Evolutionary conservation across 176 grass and related monocot species (phyloP), one percentile per base, ranked within the genome.

Genomic region (Lolium rigidum): DNA sequence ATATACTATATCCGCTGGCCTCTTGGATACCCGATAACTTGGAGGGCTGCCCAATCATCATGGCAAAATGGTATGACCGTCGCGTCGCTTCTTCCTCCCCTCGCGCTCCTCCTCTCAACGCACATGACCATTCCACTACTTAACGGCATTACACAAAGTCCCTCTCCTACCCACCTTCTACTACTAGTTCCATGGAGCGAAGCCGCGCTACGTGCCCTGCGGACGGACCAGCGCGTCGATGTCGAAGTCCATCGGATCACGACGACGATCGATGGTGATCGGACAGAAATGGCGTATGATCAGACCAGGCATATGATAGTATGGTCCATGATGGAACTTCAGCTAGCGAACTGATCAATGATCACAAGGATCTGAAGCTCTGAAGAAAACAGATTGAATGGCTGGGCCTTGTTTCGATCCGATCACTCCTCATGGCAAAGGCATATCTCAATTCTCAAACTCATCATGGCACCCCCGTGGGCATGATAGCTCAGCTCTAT

Each of bases 281-380:
- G 16, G 52, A 18, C 52, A 56, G 52, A 15, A 56, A 56, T 18
- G 54, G 54, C 54, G 16, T 16, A 54, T 54, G 51, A 54, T 54
- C 51, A 54, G 13, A 54, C 51, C 51, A 54, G 14, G 5, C 51
- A 54, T 54, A 15, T 54, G 51, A 16, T 54, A 54, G 14, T 5
- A 16, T 54, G 51, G 61, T 64, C 61, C 13, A 66, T 37, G 63
- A 9, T 15, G 63, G 7, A 21, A 21, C 76, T 10, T 35, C 31
- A 35, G 2, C 44, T 62, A 50, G 78, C 24, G 31, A 14, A 48
- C 8, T 28, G 62, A 38, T 60, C 76, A 37, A 43, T 47, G 69
- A 28, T 65, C 28, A 75, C 85, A 54, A 59, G 13, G 74, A 84
- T 84, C 74, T 62, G 74, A 60, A 69, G 22, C 39, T 64, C 51